Conservation (phyloP, 2,329 filamentous ascomycete species). For the Paradendryphiella salina region DNA sequence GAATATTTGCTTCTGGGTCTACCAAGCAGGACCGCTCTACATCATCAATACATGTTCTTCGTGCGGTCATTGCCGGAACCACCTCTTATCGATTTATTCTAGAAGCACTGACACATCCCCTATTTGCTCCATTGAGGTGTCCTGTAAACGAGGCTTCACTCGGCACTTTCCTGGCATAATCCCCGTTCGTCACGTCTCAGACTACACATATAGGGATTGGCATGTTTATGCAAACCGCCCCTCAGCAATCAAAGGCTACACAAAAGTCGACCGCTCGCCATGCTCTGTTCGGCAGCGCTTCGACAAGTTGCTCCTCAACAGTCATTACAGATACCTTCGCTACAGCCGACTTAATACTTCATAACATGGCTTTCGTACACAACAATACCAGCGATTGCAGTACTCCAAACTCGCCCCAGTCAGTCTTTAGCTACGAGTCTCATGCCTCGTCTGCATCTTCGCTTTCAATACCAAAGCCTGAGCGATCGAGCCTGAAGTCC, state of each 20-base stretch:
- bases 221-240: slow-evolving; percentile 20
- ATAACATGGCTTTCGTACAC: slow-evolving; percentile 11
- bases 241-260: slow-evolving; percentile 21
- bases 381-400: slow-evolving; percentile 20
- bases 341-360: slow-evolving; percentile 7
- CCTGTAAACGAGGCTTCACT: slow-evolving; percentile 17
- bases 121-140: slow-evolving; percentile 19
- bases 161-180: slow-evolving; percentile 24
- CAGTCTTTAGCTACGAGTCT: slow-evolving; percentile 21
- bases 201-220: slow-evolving; percentile 16
- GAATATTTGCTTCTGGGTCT: slow-evolving; percentile 1
- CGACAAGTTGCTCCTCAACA: slow-evolving; percentile 4
- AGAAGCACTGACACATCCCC: slow-evolving; percentile 5
- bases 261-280: slow-evolving; percentile 18
- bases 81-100: not conserved
- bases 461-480: slow-evolving; percentile 5
- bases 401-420: slow-evolving; percentile 25
- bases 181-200: slow-evolving; percentile 28
- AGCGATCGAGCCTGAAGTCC: slow-evolving; percentile 28
- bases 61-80: slow-evolving; percentile 2
- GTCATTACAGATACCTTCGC: not conserved
- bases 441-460: slow-evolving; percentile 25
- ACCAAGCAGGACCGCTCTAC: not conserved
- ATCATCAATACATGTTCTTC: not conserved
- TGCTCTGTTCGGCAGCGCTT: slow-evolving; percentile 8